These are phyloP conservation scores for Orbilia oligospora DNA, from an alignment of 2,329 filamentous ascomycete genomes.

Conservation along the genomic window DNA sequence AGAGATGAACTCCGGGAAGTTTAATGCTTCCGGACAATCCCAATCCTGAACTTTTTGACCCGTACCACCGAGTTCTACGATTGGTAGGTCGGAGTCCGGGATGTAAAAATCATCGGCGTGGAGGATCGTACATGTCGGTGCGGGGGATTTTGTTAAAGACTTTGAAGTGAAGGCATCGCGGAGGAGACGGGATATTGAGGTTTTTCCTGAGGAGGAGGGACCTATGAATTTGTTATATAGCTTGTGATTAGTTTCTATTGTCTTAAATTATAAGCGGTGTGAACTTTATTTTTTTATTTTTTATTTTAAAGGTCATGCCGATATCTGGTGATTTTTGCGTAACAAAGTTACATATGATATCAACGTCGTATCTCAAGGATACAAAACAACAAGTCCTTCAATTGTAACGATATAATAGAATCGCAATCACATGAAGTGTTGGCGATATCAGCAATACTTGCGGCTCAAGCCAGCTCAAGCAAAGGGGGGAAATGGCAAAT, in stretches of 20 bases:
- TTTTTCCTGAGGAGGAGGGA: slow-evolving; percentile 94
- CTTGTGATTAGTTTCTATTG: too few species aligned
- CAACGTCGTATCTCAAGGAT: too few species aligned
- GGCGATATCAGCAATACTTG: background rate
- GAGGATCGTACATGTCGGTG: slow-evolving; percentile 79
- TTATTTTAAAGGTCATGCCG: background rate
- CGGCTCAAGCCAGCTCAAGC: too few species aligned
- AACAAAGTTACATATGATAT: too few species aligned
- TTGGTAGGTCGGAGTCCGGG: slow-evolving; percentile 75
- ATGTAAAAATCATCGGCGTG: slow-evolving; percentile 98
- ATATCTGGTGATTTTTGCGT: background rate
- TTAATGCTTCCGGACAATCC: slow-evolving; percentile 87
- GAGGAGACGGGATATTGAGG: slow-evolving; percentile 87
- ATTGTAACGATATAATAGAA: too few species aligned
- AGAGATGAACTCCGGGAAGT: slow-evolving; percentile 77
- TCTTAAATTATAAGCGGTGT: too few species aligned
- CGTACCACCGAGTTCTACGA: slow-evolving; percentile 69
- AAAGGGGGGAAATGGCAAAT: background rate
- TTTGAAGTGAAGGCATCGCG: slow-evolving; percentile 73
- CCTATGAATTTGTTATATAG: too few species aligned
- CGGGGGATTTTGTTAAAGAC: slow-evolving; percentile 69
- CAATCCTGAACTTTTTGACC: slow-evolving; percentile 80
- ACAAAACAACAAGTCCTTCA: too few species aligned
- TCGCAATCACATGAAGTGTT: too few species aligned
- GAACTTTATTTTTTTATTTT: too few species aligned